phyloP scores from a whole-genome alignment of 2,329 filamentous ascomycete species.

The Epichloe hybrida region DNA sequence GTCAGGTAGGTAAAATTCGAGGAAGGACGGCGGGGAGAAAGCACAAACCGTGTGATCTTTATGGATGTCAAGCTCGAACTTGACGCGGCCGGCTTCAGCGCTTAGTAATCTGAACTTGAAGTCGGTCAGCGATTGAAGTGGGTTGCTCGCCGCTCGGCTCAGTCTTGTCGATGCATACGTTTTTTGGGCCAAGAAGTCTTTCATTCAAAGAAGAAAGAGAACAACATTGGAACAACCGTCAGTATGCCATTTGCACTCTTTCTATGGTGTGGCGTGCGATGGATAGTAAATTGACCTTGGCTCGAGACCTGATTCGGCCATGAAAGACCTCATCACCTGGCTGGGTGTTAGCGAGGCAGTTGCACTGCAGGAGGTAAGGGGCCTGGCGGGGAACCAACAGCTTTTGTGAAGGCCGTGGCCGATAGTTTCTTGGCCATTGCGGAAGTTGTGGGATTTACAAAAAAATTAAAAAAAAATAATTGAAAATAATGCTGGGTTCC shows the following conservation, averaged over 20 bases:
- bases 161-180: neutral
- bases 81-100: conserved; percentile 52
- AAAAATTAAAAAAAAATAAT: no score
- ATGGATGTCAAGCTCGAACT: conserved; percentile 63
- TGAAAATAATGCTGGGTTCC: no score
- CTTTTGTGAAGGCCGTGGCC: conserved; percentile 21
- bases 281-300: conserved; percentile 47
- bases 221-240: no score
- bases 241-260: neutral
- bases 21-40: neutral
- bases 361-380: neutral
- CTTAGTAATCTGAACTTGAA: conserved; percentile 51
- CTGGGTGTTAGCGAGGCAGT: neutral
- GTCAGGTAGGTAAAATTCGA: neutral
- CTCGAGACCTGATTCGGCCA: conserved; percentile 74
- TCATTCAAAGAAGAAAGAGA: neutral
- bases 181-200: conserved; percentile 14
- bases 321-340: conserved; percentile 76
- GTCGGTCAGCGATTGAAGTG: neutral
- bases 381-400: conserved; percentile 11
- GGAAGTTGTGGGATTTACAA: neutral
- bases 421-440: conserved; percentile 21
- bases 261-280: neutral
- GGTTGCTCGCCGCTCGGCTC: neutral
- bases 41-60: conserved; percentile 57